Base-by-base conservation (phyloP, 2,329 filamentous ascomycete species). In the Xylaria sp. region DNA sequence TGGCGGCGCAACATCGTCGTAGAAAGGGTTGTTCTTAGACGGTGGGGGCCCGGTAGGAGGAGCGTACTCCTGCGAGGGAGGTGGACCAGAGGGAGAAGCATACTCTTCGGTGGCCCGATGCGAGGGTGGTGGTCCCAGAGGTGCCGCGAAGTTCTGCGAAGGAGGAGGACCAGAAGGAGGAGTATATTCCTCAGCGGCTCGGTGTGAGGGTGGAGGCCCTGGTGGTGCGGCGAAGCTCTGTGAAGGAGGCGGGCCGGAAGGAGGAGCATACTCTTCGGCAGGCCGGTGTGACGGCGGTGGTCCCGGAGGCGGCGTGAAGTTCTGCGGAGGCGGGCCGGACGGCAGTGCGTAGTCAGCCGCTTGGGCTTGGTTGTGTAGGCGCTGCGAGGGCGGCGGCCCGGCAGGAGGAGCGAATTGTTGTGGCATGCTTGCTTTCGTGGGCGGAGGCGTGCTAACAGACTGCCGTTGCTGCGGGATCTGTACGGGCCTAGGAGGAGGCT, bases 401-500 rank as follows among this genome's bases (percentile, higher is more conserved):
- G 55, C 3, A 2, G 61, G 61, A 8, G 64, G 58, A 19, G 55
- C 51, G 41, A 58, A 54, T 8, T 56, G 40, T 29, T 70, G 65
- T 11, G 68, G 69, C 68, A 70, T 70, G 54, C 59, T 69, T 40
- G 54, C 64, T 64, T 64, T 70, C 19, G 47, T n/a, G 3, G 47
- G 21, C 31, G 63, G 55, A 17, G 67, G 68, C 57, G 68, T 67
- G 55, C 59, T 68, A 31, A 43, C 58, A 13, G 60, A 46, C 19
- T 35, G 58, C 3, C 67, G 60, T 19, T 70, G 67, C 17, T 66
- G 69, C 2, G 69, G 70, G 8, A 70, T 43, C 25, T 70, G 69
- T 15, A 66, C 71, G 4, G 79, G 81, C 29, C 79, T 74, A 3
- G 81, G 76, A 7, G 78, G 73, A 19, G 75, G 76, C 29, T 78